These are phyloP conservation scores for Canavalia ensiformis DNA, from an alignment of 306 rosid species.

Conservation along the genomic window DNA sequence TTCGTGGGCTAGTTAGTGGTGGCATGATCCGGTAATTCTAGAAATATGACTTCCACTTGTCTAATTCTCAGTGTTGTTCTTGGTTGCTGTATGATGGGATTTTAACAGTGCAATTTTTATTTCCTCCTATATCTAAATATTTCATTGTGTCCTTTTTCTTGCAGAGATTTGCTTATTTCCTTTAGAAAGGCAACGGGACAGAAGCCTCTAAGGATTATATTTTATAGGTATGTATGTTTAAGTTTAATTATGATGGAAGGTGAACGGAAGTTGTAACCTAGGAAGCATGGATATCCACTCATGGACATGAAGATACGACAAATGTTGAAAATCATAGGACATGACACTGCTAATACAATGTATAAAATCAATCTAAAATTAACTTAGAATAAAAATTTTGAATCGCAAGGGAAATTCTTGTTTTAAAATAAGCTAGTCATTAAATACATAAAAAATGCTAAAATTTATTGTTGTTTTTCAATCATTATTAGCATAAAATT, in stretches of 20 bases:
- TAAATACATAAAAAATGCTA: too few relatives aligned
- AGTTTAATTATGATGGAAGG: background rate
- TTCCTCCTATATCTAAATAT: conserved; percentile 22
- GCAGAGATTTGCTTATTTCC: conserved; percentile 91
- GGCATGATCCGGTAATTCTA: conserved; percentile 85
- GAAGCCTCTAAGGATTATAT: conserved; percentile 91
- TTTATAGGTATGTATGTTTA: conserved; percentile 71
- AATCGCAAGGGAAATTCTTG: too few relatives aligned
- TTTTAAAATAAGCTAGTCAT: too few relatives aligned
- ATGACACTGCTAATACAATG: too few relatives aligned
- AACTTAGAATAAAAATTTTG: too few relatives aligned
- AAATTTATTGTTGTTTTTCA: too few relatives aligned
- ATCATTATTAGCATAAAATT: too few relatives aligned
- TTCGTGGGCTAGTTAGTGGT: conserved; percentile 78
- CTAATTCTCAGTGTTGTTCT: background rate
- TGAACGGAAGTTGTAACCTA: background rate
- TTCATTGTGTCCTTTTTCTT: conserved; percentile 26
- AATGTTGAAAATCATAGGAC: too few relatives aligned
- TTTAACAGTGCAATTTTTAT: conserved; percentile 18
- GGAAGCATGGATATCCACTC: too few relatives aligned
- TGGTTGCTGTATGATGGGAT: conserved; percentile 17
- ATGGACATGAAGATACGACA: too few relatives aligned
- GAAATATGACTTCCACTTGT: background rate
- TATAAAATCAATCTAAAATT: too few relatives aligned
- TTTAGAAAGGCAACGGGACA: conserved; percentile 94